Percentiles rank a stretch among this genome's conserved stretches.
phyloP scores from a whole-genome alignment of 2,329 filamentous ascomycete species.

The Rutstroemia sp. region DNA sequence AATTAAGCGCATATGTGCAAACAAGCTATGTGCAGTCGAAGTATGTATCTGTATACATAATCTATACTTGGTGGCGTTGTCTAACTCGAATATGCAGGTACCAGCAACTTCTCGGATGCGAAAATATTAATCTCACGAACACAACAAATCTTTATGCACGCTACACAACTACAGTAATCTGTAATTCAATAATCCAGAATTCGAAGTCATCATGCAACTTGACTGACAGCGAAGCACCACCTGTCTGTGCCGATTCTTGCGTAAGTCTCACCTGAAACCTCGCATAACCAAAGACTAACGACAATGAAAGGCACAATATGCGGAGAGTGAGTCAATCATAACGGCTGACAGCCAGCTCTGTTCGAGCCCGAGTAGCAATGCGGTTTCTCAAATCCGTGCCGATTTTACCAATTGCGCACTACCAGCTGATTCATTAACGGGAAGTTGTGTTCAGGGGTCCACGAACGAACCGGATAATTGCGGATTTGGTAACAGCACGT shows the following conservation, averaged over 20 bases:
- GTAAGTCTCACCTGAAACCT: slow-evolving; percentile 40
- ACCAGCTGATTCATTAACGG: slow-evolving; percentile 69
- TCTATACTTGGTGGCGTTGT: slow-evolving; percentile 4
- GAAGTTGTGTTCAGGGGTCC: slow-evolving; percentile 68
- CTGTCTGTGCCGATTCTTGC: slow-evolving; percentile 85
- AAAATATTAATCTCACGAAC: slow-evolving; percentile 67
- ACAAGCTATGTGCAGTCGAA: slow-evolving; percentile 69
- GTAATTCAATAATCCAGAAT: slow-evolving; percentile 89
- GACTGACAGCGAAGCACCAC: slow-evolving; percentile 54
- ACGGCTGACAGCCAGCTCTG: slow-evolving; percentile 69
- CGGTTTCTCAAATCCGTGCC: slow-evolving; percentile 72
- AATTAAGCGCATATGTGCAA: slow-evolving; percentile 65
- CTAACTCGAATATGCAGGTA: slow-evolving; percentile 54
- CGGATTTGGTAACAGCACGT: slow-evolving; percentile 64
- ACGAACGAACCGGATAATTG: slow-evolving; percentile 82
- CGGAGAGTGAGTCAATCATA: slow-evolving; percentile 82
- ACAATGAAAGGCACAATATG: slow-evolving; percentile 60
- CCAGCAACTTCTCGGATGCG: slow-evolving; percentile 71
- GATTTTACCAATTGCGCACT: slow-evolving; percentile 88
- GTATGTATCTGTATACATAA: slow-evolving; percentile 42
- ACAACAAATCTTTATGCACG: slow-evolving; percentile 81
- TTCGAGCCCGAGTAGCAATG: slow-evolving; percentile 54
- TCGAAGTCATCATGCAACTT: slow-evolving; percentile 66
- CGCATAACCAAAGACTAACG: slow-evolving; percentile 21
- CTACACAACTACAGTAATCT: slow-evolving; percentile 86